A percentile compares a stretch with the other conserved stretches of the same genome.
Conservation (phyloP, 257 asterid genomes). For the Gentiana macrophylla region DNA sequence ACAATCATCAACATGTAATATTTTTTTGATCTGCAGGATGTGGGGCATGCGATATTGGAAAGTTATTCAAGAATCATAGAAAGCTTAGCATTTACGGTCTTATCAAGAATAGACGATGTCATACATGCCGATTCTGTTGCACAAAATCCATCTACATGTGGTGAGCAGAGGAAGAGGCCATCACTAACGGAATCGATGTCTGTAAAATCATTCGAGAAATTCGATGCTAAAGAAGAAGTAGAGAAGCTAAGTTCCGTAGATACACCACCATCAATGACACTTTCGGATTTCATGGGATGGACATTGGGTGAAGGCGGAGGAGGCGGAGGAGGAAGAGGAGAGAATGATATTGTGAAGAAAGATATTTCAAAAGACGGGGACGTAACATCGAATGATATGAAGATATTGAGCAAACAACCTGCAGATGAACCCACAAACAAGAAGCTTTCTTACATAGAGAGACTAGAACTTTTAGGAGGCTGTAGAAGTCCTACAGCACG, state of each 20-base stretch:
- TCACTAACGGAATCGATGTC: slow-evolving; percentile 13
- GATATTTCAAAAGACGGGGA: too few species aligned
- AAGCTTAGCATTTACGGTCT: slow-evolving; percentile 64
- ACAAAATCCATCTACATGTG: slow-evolving; percentile 19
- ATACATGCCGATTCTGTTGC: slow-evolving; percentile 55
- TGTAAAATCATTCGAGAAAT: not conserved
- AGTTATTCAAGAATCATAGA: slow-evolving; percentile 91
- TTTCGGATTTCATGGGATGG: slow-evolving; percentile 47
- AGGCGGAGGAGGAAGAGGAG: slow-evolving; percentile 14
- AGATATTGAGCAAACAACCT: slow-evolving; percentile 25
- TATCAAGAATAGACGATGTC: slow-evolving; percentile 77
- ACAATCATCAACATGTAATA: too few species aligned
- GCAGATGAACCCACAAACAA: slow-evolving; percentile 28
- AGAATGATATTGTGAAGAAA: not conserved
- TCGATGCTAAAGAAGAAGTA: slow-evolving; percentile 25
- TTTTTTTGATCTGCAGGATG: slow-evolving; percentile 44
- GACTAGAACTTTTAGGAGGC: slow-evolving; percentile 62
- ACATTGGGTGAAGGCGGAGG: slow-evolving; percentile 25
- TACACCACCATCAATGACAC: slow-evolving; percentile 33
- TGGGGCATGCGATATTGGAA: slow-evolving; percentile 81
- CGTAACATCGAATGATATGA: slow-evolving; percentile 1
- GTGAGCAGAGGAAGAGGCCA: slow-evolving; percentile 25
- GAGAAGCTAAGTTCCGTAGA: slow-evolving; percentile 27
- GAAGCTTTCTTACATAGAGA: slow-evolving; percentile 46
- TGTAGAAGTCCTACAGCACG: slow-evolving; percentile 81